Evolutionary conservation across 2,329 filamentous ascomycete species (phyloP).

Genomic region (Nannizziopsis arthrosporioides): DNA sequence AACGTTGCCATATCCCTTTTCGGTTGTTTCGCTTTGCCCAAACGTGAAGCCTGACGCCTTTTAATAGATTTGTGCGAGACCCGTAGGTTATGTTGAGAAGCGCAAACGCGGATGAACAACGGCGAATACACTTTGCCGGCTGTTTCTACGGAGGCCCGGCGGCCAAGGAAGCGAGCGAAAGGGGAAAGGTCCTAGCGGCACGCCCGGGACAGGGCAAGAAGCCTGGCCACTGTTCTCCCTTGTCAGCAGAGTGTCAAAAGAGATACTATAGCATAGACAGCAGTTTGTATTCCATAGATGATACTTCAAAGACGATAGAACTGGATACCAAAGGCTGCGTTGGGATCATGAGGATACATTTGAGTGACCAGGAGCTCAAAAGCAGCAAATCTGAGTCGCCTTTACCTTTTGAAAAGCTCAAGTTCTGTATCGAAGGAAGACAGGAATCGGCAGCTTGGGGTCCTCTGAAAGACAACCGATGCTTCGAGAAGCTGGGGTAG

Average conservation of each 20-base stretch:
- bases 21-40: slow-evolving; percentile 17
- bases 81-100: slow-evolving; percentile 37
- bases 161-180: slow-evolving; percentile 5
- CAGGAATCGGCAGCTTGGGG: background rate
- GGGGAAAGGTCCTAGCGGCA: slow-evolving; percentile 18
- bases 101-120: slow-evolving; percentile 52
- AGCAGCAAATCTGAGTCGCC: slow-evolving; percentile 21
- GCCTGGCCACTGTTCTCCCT: slow-evolving; percentile 23
- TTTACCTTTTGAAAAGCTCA: slow-evolving; percentile 28
- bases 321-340: slow-evolving; percentile 13
- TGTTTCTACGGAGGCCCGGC: slow-evolving; percentile 2
- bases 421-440: background rate
- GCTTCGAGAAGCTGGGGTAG: slow-evolving; percentile 3
- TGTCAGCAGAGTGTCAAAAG: slow-evolving; percentile 22
- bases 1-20: slow-evolving; percentile 25
- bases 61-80: slow-evolving; percentile 36
- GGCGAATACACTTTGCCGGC: slow-evolving; percentile 59
- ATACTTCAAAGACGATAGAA: slow-evolving; percentile 10
- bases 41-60: slow-evolving; percentile 30
- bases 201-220: slow-evolving; percentile 10
- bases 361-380: slow-evolving; percentile 16
- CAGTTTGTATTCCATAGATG: slow-evolving; percentile 5
- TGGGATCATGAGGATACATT: slow-evolving; percentile 10
- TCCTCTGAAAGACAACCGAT: slow-evolving; percentile 5
- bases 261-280: background rate